Percentiles rank a stretch among this genome's conserved stretches.
Conservation (phyloP, 495 filamentous ascomycete species). For the Corynascus novoguineensis region DNA sequence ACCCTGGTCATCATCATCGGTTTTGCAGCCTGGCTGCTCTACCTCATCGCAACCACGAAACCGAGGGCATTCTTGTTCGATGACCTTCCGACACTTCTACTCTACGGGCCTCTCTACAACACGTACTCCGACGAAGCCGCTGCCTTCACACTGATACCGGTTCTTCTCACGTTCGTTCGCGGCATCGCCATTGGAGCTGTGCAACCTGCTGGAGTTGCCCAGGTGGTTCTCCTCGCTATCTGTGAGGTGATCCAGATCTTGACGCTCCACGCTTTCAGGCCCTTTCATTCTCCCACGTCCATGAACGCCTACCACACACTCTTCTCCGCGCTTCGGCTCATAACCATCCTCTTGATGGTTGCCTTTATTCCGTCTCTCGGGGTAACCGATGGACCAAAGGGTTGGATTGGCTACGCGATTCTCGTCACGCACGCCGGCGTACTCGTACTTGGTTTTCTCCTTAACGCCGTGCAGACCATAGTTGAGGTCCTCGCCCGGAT, state of each 20-base stretch:
- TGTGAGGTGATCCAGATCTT: conserved; percentile 91
- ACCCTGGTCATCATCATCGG: conserved; percentile 64
- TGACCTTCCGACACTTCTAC: conserved; percentile 79
- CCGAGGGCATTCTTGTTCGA: conserved; percentile 86
- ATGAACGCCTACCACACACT: conserved; percentile 94
- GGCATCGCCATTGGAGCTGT: conserved; percentile 87
- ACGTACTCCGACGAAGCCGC: conserved; percentile 87
- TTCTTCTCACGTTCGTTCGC: conserved; percentile 76
- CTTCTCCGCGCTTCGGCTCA: conserved; percentile 71
- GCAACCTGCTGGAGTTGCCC: conserved; percentile 87
- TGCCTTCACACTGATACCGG: conserved; percentile 78
- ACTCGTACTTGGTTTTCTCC: conserved; percentile 86
- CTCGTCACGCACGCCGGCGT: conserved; percentile 80
- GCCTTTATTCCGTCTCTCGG: conserved; percentile 79
- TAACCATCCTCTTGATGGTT: conserved; percentile 76
- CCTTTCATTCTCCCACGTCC: conserved; percentile 86
- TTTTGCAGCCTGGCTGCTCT: conserved; percentile 72
- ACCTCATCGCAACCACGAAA: conserved; percentile 70
- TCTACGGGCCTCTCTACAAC: conserved; percentile 96
- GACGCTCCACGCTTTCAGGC: conserved; percentile 80
- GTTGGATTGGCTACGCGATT: conserved; percentile 94
- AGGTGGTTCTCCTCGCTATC: conserved; percentile 83
- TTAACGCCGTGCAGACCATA: conserved; percentile 85
- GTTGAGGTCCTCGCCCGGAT: conserved; percentile 79
- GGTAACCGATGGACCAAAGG: conserved; percentile 68